Evolutionary conservation across 148 eudicot genomes (phyloP), one percentile per base, ranked within the genome.

Genomic region (Dysphania ambrosioides): DNA sequence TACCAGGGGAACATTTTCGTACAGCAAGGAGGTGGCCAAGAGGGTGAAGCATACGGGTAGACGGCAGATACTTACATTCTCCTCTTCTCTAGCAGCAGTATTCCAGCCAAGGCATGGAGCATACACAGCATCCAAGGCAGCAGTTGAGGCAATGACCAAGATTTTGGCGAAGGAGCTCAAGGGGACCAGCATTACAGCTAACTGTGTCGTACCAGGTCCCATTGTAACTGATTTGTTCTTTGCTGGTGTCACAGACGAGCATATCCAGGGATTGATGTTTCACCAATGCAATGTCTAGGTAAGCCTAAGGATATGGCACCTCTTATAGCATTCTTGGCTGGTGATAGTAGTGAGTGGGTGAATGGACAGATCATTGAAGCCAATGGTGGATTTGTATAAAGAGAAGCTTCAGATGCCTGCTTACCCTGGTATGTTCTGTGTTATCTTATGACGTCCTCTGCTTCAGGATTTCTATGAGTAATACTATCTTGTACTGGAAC

Each of bases 81-180:
- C 87, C 0, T 62, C 87, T 72, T 79, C 87, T 1, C 51, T 84
- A 29, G 81, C 75, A 71, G 87, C 58, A 23, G 68, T 70, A 1
- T 79, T 70, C 34, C 49, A 18, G 19, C 87, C 87, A 0, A 83
- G 87, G 60, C 77, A 76, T 44, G 87, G 82, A 47, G 83, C 75
- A 0, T 84, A 84, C 73, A 79, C 85, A 24, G 82, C 87, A 0
- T 81, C 87, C 23, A 85, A 85, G 75, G 87, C 85, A 2, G 87
- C 87, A 3, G 81, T 85, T 32, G 85, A 82, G 79, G 79, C 87
- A 2, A 65, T 85, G 79, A 79, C 81, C 9, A 85, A 79, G 79
- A 82, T 82, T 27, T 41, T 85, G 72, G 83, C 87, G 0, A 84
- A 84, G 77, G 87, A 84, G 79, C 76, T 85, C 23, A 79, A 72